Evolutionary conservation across 1,284 basidiomycete genomes (phyloP).

Genomic region (Fistulinella staudtii): DNA sequence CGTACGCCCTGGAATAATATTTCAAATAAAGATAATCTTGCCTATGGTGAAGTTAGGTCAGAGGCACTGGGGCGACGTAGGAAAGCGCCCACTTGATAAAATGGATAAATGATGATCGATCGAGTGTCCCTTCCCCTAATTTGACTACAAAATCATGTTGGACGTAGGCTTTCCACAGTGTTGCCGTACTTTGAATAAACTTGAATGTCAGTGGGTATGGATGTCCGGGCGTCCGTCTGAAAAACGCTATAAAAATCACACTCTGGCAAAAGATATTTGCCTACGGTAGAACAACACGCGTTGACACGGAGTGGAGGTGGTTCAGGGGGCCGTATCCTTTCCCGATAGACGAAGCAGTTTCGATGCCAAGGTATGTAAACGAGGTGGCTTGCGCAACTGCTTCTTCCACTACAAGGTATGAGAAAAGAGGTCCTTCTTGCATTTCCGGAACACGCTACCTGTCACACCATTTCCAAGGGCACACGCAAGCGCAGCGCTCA

Average conservation of each 20-base stretch:
- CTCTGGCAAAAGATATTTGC: conserved; percentile 17
- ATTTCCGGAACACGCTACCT: no score
- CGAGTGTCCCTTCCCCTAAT: conserved; percentile 70
- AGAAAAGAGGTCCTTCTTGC: no score
- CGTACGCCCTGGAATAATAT: conserved; percentile 75
- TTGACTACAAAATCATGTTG: conserved; percentile 81
- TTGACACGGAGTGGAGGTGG: conserved; percentile 68
- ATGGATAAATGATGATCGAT: conserved; percentile 67
- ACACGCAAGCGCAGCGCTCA: conserved; percentile 80
- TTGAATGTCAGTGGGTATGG: conserved; percentile 69
- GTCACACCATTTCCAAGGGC: conserved; percentile 46
- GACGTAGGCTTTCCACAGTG: conserved; percentile 72
- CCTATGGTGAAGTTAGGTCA: conserved; percentile 34
- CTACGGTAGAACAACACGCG: conserved; percentile 56
- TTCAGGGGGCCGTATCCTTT: conserved; percentile 84
- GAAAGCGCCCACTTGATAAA: conserved; percentile 66
- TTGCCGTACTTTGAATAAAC: conserved; percentile 56
- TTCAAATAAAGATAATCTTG: conserved; percentile 77
- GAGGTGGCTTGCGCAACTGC: conserved; percentile 59
- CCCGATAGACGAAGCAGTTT: conserved; percentile 68
- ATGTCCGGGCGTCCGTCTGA: conserved; percentile 55
- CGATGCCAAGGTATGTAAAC: conserved; percentile 80
- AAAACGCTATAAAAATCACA: neutral
- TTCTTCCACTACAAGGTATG: conserved; percentile 44
- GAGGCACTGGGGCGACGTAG: neutral